Evolutionary conservation across 805 yeast genomes (phyloP).

Genomic region (Clavispora santaluciae): DNA sequence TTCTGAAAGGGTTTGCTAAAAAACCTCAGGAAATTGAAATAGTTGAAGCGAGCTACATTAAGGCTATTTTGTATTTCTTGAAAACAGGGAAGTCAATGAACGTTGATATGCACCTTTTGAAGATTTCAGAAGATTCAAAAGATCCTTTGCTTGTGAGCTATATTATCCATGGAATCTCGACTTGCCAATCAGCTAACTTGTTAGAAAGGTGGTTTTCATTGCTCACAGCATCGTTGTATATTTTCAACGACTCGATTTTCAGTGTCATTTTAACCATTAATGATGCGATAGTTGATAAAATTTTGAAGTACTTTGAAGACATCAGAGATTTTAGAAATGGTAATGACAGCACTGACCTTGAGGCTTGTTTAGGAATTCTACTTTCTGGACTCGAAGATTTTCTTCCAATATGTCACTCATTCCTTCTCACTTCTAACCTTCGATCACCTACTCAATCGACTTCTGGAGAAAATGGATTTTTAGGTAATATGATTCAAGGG

Average conservation of each 20-base stretch:
- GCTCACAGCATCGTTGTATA: slow-evolving; percentile 46
- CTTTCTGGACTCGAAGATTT: slow-evolving; percentile 65
- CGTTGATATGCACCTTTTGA: slow-evolving; percentile 24
- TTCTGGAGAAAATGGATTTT: slow-evolving; percentile 45
- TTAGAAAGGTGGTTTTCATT: slow-evolving; percentile 47
- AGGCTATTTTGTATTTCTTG: slow-evolving; percentile 26
- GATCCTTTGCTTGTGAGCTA: slow-evolving; percentile 38
- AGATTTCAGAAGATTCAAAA: slow-evolving; percentile 20
- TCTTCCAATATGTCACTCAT: slow-evolving; percentile 54
- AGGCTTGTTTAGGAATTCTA: slow-evolving; percentile 40
- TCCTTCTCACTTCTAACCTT: slow-evolving; percentile 34
- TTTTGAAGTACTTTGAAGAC: slow-evolving; percentile 26
- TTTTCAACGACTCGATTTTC: slow-evolving; percentile 50
- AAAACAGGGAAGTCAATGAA: slow-evolving; percentile 25
- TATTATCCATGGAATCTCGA: slow-evolving; percentile 45
- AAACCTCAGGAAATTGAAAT: slow-evolving; percentile 22
- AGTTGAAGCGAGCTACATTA: slow-evolving; percentile 23
- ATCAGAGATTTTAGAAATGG: slow-evolving; percentile 16
- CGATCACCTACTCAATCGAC: slow-evolving; percentile 6
- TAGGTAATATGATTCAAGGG: slow-evolving; percentile 69
- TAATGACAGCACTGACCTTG: slow-evolving; percentile 28
- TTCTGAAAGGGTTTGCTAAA: slow-evolving; percentile 9
- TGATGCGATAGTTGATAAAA: slow-evolving; percentile 43
- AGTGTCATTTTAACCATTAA: slow-evolving; percentile 52
- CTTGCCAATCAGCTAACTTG: slow-evolving; percentile 38